Evolutionary conservation across 2,329 filamentous ascomycete species (phyloP).

Genomic region (Zasmidium cellare): DNA sequence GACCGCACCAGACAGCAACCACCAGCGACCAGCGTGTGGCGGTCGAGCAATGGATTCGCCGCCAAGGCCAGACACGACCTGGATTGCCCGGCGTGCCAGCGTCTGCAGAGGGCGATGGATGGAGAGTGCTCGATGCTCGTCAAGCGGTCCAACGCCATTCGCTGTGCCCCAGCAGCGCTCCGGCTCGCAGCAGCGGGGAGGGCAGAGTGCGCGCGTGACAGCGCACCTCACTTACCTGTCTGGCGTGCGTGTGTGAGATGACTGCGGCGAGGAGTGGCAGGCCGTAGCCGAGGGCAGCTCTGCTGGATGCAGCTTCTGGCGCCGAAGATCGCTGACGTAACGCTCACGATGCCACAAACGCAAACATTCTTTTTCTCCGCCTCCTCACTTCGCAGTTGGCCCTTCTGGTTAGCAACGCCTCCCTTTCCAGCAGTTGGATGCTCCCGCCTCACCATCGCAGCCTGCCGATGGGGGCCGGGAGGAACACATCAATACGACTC

Average conservation of each 20-base stretch:
- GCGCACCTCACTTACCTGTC: background rate
- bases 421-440: background rate
- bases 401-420: background rate
- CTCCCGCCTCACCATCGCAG: background rate
- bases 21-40: background rate
- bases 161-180: background rate
- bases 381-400: background rate
- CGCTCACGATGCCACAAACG: background rate
- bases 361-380: background rate
- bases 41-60: background rate
- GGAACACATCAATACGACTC: background rate
- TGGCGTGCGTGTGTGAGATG: too few relatives aligned
- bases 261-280: too few relatives aligned
- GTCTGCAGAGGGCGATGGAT: background rate
- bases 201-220: conserved; percentile 3
- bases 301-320: background rate
- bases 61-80: background rate
- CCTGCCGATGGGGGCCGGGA: background rate
- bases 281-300: conserved; percentile 3
- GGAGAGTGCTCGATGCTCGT: background rate
- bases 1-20: background rate
- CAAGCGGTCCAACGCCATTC: background rate
- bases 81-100: background rate
- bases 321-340: conserved; percentile 11
- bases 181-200: conserved; percentile 1